Evolutionary conservation across 805 yeast genomes (phyloP).

Genomic region (Lipomyces lipofer): DNA sequence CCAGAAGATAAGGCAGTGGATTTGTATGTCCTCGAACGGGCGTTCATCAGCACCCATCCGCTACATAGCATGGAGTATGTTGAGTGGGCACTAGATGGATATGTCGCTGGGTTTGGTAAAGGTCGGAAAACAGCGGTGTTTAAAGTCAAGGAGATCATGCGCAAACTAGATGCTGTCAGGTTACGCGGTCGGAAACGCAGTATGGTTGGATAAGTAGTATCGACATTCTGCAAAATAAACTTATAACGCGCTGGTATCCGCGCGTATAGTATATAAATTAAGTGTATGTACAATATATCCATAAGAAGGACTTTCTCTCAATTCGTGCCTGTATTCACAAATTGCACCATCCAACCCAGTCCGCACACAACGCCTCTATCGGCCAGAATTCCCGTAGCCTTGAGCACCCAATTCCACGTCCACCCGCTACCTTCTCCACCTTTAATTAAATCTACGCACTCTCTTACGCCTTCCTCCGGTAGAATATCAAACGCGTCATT

Average conservation of each 20-base stretch:
- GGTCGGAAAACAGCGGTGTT: slow-evolving; percentile 23
- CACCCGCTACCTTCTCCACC: not conserved
- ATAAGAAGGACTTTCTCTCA: not conserved
- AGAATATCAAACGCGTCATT: slow-evolving; percentile 39
- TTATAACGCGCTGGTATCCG: not conserved
- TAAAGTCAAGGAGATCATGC: slow-evolving; percentile 49
- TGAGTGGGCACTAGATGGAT: slow-evolving; percentile 73
- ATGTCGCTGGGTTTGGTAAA: slow-evolving; percentile 37
- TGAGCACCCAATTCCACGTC: slow-evolving; percentile 27
- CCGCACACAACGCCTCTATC: slow-evolving; percentile 29
- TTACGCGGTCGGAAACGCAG: slow-evolving; percentile 93
- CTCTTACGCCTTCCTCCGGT: slow-evolving; percentile 10
- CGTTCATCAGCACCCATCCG: slow-evolving; percentile 88
- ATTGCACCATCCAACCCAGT: slow-evolving; percentile 26
- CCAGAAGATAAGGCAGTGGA: slow-evolving; percentile 98
- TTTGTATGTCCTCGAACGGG: slow-evolving; percentile 88
- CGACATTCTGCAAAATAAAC: not conserved
- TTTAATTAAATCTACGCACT: slow-evolving; percentile 7
- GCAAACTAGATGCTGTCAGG: slow-evolving; percentile 78
- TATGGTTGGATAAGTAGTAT: slow-evolving; percentile 68
- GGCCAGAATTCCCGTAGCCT: slow-evolving; percentile 23
- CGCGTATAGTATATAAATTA: not conserved
- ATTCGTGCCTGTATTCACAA: not conserved
- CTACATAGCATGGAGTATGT: slow-evolving; percentile 62
- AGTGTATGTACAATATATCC: not conserved